Conservation (phyloP, 441 rosid genomes). For the Corymbia citriodora region DNA sequence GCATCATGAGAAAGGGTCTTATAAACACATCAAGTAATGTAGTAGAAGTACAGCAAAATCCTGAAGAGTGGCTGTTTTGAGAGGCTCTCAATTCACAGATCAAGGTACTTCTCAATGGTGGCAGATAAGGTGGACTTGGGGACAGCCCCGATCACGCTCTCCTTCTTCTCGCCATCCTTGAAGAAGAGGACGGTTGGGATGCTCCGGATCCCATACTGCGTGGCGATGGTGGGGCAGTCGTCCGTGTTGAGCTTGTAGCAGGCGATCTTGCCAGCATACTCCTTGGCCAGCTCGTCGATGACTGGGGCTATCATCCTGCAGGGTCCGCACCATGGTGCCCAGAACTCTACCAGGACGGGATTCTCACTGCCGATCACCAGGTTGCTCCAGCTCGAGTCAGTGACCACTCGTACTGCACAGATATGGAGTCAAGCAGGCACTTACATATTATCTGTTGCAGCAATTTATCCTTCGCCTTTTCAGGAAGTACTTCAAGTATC, state of each 20-base stretch:
- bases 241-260: slow-evolving; percentile 67
- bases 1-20: not conserved
- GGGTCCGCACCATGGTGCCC: slow-evolving; percentile 87
- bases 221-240: slow-evolving; percentile 51
- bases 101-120: slow-evolving; percentile 47
- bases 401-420: slow-evolving; percentile 41
- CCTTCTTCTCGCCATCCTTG: slow-evolving; percentile 66
- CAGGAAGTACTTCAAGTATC: not conserved
- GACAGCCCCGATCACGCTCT: slow-evolving; percentile 67
- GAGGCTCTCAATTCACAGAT: slow-evolving; percentile 12
- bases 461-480: not conserved
- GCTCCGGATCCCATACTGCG: slow-evolving; percentile 54
- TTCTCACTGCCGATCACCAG: slow-evolving; percentile 26
- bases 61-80: not conserved
- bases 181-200: slow-evolving; percentile 66
- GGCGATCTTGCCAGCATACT: slow-evolving; percentile 48
- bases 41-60: not conserved
- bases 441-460: not conserved
- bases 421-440: not conserved
- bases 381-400: slow-evolving; percentile 49
- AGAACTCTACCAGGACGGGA: slow-evolving; percentile 67
- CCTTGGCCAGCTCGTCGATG: slow-evolving; percentile 49
- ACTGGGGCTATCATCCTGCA: slow-evolving; percentile 70
- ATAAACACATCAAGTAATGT: not conserved
- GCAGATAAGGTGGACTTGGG: slow-evolving; percentile 51